These are phyloP conservation scores for Pugionium cornutum DNA, from an alignment of 345 rosid genomes.

Conservation along the genomic window DNA sequence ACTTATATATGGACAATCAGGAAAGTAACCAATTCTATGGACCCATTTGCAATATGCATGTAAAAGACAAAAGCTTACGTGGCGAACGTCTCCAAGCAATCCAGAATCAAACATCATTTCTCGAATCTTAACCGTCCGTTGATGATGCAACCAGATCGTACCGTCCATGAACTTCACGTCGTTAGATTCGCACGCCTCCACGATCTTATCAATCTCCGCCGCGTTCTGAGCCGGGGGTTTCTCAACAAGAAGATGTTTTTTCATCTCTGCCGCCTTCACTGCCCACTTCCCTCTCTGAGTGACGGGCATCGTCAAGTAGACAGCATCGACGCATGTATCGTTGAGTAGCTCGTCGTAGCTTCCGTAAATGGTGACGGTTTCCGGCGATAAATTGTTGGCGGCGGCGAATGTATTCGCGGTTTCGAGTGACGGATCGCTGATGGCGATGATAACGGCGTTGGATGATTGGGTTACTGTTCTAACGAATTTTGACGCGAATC, in stretches of 20 bases:
- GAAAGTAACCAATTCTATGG: conserved; percentile 29
- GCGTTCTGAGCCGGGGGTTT: conserved; percentile 61
- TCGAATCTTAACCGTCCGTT: conserved; percentile 56
- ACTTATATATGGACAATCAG: not conserved
- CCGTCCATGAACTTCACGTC: conserved; percentile 84
- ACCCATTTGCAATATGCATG: conserved; percentile 9
- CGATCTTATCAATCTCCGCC: conserved; percentile 54
- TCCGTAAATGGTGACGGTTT: conserved; percentile 50
- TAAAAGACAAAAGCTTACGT: conserved; percentile 30
- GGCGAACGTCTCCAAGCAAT: conserved; percentile 47
- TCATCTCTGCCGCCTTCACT: conserved; percentile 51
- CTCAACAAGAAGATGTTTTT: conserved; percentile 67
- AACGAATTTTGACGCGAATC: conserved; percentile 52
- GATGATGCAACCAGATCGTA: conserved; percentile 73
- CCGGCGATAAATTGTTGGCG: conserved; percentile 43
- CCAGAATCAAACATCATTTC: conserved; percentile 51
- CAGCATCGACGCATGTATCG: conserved; percentile 57
- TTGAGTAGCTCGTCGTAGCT: conserved; percentile 57
- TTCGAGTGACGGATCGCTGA: conserved; percentile 62
- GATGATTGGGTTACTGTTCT: conserved; percentile 58
- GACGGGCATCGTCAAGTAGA: conserved; percentile 65
- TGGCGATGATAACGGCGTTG: conserved; percentile 49
- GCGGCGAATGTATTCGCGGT: conserved; percentile 53
- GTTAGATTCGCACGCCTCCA: conserved; percentile 61
- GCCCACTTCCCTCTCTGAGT: conserved; percentile 60